Conservation (phyloP, 2,329 filamentous ascomycete genomes). For the Aspergillus sclerotialis region DNA sequence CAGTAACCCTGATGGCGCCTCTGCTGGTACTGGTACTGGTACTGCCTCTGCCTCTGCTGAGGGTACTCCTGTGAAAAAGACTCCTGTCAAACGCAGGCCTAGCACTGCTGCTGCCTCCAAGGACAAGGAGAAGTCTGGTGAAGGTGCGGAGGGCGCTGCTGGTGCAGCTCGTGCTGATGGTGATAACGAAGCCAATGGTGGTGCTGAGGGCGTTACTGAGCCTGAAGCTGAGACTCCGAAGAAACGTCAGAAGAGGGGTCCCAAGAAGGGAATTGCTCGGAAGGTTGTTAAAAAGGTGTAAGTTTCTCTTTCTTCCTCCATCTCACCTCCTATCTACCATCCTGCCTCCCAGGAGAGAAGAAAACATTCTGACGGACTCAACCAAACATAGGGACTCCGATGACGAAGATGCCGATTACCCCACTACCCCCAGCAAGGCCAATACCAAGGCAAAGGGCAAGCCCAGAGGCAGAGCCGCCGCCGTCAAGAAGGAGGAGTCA, state of each 20-base stretch:
- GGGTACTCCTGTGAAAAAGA: conserved; percentile 7
- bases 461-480: not conserved
- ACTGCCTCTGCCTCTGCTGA: not conserved
- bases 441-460: not conserved
- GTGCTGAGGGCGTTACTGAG: conserved; percentile 1
- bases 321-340: not conserved
- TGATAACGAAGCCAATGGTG: conserved; percentile 8
- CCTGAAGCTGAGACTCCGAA: conserved; percentile 5
- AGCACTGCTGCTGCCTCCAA: too few relatives aligned
- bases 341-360: not conserved
- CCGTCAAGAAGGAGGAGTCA: conserved; percentile 4
- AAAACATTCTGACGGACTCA: too few relatives aligned
- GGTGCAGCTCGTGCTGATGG: too few relatives aligned
- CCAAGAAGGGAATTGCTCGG: conserved; percentile 11
- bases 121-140: too few relatives aligned
- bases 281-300: conserved; percentile 2
- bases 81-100: conserved; percentile 16
- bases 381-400: not conserved
- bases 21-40: not conserved
- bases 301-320: not conserved
- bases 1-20: conserved; percentile 1
- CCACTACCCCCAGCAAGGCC: not conserved
- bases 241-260: conserved; percentile 16
- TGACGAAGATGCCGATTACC: not conserved
- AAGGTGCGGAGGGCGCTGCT: too few relatives aligned